Base-by-base conservation (phyloP, 129 eudicot genomes). In the Apium graveolens region DNA sequence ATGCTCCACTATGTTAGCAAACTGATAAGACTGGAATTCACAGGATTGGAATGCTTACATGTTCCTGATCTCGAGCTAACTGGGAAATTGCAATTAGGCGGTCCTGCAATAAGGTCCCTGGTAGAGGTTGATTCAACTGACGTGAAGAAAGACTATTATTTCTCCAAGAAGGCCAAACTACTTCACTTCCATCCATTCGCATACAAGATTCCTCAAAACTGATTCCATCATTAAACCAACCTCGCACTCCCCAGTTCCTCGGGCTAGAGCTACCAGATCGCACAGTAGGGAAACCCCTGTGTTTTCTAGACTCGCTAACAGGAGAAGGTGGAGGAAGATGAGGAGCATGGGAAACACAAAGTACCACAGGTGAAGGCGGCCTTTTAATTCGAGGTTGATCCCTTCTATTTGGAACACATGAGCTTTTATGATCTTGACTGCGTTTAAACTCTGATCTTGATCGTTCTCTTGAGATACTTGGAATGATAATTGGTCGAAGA, bases 201-300 rank as follows among this genome's bases (percentile, higher is more conserved):
- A 88, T 86, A 85, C 91, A 85, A 66, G 96, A 76, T 83, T 93
- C 96, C 62, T 90, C 98, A 44, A 93, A 84, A 76, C 70, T 90
- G 35, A 80, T 84, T 57, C 92, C 96, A 81, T 93, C 98, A 82
- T 91, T 90, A 66, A 90, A 89, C 98, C 97, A 94, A 51, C 98
- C 93, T 91, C 87, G 90, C 62, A 94, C 96, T 32, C 98, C 98
- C 97, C 93, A 94, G 46, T 94, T 90, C 82, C 93, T 83, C 29
- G 98, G 98, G 88, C 98, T 94, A 46, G 98, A 94, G 87, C 98
- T 94, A 80, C 98, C 98, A n/a, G 98, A 94, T 78, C 98, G 88
- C 66, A 91, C 98, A 11, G 98, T 90, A 5, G 98, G 96, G 85
- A 90, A 94, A 17, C 96, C 97, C n/a, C 97, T 82, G 76, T 89